A percentile compares a stretch with the other conserved stretches of the same genome.
phyloP scores from a whole-genome alignment of 192 early-diverging fungal species.

The Chytriomyces sp. region DNA sequence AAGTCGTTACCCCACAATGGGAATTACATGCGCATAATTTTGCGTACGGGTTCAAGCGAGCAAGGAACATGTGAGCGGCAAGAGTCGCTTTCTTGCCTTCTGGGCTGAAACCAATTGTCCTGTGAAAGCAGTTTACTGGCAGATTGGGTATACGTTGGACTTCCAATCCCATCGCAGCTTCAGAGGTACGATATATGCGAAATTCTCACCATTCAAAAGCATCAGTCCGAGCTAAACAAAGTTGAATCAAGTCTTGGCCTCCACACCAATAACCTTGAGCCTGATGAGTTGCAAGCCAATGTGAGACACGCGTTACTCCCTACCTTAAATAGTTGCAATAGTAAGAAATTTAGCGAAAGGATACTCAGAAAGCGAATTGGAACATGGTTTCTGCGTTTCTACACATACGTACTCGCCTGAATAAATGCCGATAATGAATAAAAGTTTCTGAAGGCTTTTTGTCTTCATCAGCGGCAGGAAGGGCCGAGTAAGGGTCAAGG shows the following conservation, averaged over 20 bases:
- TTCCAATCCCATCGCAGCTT: too few species aligned
- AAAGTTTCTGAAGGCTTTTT: constrained; percentile 1
- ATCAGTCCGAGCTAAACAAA: constrained; percentile 29
- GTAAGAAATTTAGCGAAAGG: constrained; percentile 25
- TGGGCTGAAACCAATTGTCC: constrained; percentile 34
- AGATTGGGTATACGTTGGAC: constrained; percentile 15
- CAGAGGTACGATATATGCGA: too few species aligned
- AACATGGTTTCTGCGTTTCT: constrained; percentile 34
- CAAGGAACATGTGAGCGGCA: background rate
- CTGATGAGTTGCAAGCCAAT: constrained; percentile 29
- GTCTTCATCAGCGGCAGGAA: background rate
- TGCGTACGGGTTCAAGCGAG: constrained; percentile 21
- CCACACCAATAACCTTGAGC: constrained; percentile 14
- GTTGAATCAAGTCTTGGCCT: constrained; percentile 36
- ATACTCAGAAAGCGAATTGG: constrained; percentile 33
- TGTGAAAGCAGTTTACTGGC: constrained; percentile 37
- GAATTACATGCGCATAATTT: constrained; percentile 35
- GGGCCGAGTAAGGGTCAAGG: background rate
- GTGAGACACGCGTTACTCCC: constrained; percentile 30
- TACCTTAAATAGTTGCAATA: constrained; percentile 41
- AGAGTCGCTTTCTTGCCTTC: constrained; percentile 1
- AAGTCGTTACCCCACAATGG: constrained; percentile 36
- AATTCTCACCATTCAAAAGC: constrained; percentile 23
- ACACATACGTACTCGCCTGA: constrained; percentile 2
- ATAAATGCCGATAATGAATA: constrained; percentile 25